Conservation (phyloP, 1,284 basidiomycete genomes). For the Leccinum pachyderme region DNA sequence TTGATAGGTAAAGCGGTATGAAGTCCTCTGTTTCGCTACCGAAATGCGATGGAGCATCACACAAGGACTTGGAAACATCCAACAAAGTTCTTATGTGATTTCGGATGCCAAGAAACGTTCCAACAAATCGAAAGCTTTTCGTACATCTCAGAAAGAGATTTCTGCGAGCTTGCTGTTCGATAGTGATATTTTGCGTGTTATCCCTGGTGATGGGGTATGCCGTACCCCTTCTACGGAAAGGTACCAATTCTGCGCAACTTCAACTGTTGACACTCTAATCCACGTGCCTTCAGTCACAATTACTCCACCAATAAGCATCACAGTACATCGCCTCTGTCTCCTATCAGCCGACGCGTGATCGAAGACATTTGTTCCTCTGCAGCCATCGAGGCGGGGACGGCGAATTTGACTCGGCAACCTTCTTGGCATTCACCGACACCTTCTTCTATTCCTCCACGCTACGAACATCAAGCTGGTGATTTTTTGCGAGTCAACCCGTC, state of each 20-base stretch:
- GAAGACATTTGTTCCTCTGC: constrained; percentile 16
- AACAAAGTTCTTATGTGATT: constrained; percentile 24
- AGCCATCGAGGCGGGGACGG: not conserved
- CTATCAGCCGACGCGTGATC: constrained; percentile 18
- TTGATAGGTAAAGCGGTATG: constrained; percentile 27
- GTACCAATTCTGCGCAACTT: constrained; percentile 4
- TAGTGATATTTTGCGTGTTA: constrained; percentile 22
- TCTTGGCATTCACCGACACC: not conserved
- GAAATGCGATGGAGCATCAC: constrained; percentile 28
- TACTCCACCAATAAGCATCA: not conserved
- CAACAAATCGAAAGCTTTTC: not conserved
- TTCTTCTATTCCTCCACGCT: not conserved
- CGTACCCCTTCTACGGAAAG: not conserved
- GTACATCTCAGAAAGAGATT: not conserved
- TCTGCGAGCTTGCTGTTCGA: constrained; percentile 9
- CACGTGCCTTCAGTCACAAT: constrained; percentile 9
- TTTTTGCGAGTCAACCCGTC: not conserved
- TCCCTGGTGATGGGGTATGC: constrained; percentile 6
- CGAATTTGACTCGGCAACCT: not conserved
- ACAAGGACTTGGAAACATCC: constrained; percentile 1
- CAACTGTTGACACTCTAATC: not conserved
- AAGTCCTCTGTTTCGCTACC: constrained; percentile 30
- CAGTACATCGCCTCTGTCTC: constrained; percentile 15
- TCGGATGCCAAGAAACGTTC: constrained; percentile 9
- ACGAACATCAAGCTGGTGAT: not conserved